phyloP scores from a whole-genome alignment of 129 eudicot species.

The Glebionis coronaria region DNA sequence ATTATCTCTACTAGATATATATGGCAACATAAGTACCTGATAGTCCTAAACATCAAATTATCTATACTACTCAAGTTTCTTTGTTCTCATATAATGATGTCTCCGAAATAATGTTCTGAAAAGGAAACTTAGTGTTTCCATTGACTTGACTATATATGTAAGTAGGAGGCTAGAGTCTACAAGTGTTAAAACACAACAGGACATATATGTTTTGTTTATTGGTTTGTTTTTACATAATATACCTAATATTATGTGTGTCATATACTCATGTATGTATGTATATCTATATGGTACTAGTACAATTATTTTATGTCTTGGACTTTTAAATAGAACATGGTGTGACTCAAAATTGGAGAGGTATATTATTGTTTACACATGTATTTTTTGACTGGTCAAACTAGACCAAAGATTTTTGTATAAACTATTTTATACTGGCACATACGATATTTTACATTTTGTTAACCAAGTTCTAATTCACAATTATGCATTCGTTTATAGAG shows the following conservation, averaged over 20 bases:
- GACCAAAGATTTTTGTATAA: constrained; percentile 2
- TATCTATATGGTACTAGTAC: constrained; percentile 14
- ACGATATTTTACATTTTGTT: background rate
- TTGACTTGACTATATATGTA: constrained; percentile 18
- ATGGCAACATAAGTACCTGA: no score
- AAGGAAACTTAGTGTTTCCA: background rate
- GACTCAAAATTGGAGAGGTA: constrained; percentile 34
- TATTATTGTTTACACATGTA: constrained; percentile 27
- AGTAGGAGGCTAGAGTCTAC: background rate
- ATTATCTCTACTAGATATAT: no score
- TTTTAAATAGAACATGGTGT: constrained; percentile 41
- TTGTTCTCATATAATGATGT: constrained; percentile 21
- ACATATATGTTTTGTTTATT: background rate
- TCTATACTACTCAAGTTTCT: background rate
- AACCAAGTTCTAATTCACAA: background rate
- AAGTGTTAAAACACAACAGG: constrained; percentile 4
- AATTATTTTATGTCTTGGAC: constrained; percentile 25
- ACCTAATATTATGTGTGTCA: background rate
- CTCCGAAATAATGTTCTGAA: constrained; percentile 12
- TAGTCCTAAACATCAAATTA: no score
- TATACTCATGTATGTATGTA: background rate
- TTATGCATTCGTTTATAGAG: no score
- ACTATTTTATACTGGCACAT: background rate
- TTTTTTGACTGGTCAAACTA: constrained; percentile 34
- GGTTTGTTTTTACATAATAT: background rate